Evolutionary conservation across 495 filamentous ascomycete species (phyloP).

Genomic region (Penicillium longicatenatum): DNA sequence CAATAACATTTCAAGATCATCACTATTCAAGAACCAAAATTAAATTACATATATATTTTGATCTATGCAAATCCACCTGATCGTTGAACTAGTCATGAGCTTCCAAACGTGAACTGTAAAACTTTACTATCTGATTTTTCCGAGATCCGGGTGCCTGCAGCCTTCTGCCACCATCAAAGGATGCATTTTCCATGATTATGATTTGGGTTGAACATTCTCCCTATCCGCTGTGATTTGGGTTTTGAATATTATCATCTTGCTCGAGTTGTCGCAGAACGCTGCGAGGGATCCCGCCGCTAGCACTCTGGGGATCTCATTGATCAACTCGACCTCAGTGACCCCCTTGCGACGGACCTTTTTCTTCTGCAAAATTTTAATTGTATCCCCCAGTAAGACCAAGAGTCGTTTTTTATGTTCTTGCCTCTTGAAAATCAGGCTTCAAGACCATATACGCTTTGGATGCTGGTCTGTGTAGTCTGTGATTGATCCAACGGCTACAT

Average conservation of each 20-base stretch:
- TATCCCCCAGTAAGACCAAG: slow-evolving; percentile 37
- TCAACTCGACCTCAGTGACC: slow-evolving; percentile 65
- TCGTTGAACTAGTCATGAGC: too few relatives aligned
- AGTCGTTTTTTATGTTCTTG: slow-evolving; percentile 24
- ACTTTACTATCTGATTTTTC: too few relatives aligned
- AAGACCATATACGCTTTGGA: slow-evolving; percentile 63
- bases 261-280: slow-evolving; percentile 52
- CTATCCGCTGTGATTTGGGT: slow-evolving; percentile 37
- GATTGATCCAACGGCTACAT: slow-evolving; percentile 60
- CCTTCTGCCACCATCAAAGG: too few relatives aligned
- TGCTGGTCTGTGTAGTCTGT: slow-evolving; percentile 62
- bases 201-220: slow-evolving; percentile 39
- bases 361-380: slow-evolving; percentile 58
- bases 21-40: too few relatives aligned
- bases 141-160: too few relatives aligned
- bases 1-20: not conserved
- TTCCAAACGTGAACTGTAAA: too few relatives aligned
- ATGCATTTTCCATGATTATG: slow-evolving; percentile 23
- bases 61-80: too few relatives aligned
- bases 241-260: slow-evolving; percentile 20
- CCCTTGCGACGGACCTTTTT: slow-evolving; percentile 67
- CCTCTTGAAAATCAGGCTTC: slow-evolving; percentile 31
- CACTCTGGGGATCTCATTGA: slow-evolving; percentile 64
- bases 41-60: too few relatives aligned
- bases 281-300: slow-evolving; percentile 68